Evolutionary conservation across 305 asterid species (phyloP).

Genomic region (Fraxinus greggii): DNA sequence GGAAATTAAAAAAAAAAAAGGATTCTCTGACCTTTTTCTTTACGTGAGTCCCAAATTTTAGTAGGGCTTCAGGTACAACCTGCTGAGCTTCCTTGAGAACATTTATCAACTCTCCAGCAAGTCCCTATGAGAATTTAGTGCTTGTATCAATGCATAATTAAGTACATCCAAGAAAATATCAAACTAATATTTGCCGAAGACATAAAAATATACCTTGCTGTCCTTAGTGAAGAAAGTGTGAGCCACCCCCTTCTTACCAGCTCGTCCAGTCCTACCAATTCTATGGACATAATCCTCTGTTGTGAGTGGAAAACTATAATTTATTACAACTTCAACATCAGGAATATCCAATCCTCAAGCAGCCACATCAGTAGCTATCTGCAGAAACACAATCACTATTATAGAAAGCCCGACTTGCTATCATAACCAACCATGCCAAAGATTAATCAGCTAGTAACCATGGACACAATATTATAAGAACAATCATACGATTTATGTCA

Average conservation of each 20-base stretch:
- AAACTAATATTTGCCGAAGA: neutral
- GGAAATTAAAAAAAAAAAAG: neutral
- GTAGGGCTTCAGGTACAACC: slow-evolving; percentile 70
- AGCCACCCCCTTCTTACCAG: slow-evolving; percentile 98
- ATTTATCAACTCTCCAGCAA: slow-evolving; percentile 87
- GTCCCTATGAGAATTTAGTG: slow-evolving; percentile 49
- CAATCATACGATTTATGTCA: neutral
- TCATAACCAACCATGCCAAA: neutral
- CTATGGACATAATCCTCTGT: slow-evolving; percentile 96
- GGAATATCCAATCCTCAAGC: slow-evolving; percentile 97
- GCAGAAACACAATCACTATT: slow-evolving; percentile 28
- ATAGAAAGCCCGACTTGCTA: neutral
- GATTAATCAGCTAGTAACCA: neutral
- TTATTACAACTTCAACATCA: slow-evolving; percentile 92
- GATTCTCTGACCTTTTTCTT: slow-evolving; percentile 70
- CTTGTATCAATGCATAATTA: slow-evolving; percentile 8
- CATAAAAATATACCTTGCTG: slow-evolving; percentile 57
- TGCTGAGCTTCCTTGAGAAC: slow-evolving; percentile 93
- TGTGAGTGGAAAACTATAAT: slow-evolving; percentile 92
- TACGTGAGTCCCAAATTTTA: slow-evolving; percentile 95
- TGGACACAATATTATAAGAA: neutral
- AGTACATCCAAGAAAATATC: neutral
- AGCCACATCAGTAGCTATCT: slow-evolving; percentile 99
- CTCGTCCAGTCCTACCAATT: slow-evolving; percentile 98
- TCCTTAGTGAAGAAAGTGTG: slow-evolving; percentile 97